Evolutionary conservation across 1,284 basidiomycete genomes (phyloP), one percentile per base, ranked within the genome.

Genomic region (Malassezia furfur): DNA sequence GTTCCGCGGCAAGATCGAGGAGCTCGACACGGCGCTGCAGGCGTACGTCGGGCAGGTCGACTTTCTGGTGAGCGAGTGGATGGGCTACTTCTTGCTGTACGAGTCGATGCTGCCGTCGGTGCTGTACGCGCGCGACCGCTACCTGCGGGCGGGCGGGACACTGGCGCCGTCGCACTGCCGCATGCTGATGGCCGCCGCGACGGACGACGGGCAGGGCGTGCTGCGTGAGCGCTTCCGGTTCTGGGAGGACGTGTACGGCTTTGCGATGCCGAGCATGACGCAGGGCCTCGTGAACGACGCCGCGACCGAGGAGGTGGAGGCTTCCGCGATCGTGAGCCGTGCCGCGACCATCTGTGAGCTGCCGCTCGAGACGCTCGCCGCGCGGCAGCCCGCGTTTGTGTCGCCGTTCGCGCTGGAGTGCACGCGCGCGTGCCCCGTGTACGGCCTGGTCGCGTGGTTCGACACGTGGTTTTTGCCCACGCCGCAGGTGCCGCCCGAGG

Each of bases 41-140:
- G 82, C 77, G 28, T 78, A 85, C 44, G 79, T 82, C 14, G 69
- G 66, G 3, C 80, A 87, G 48, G 91, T 96, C 34, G 91, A 96
- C 74, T 81, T 96, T 49, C 90, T 98, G 72, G 80, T 96, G 48
- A 91, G 87, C 30, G 93, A 98, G 76, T 98, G 93, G 93, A 96
- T 96, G 93, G 69, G 63, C 53, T 75, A 70, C 61, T 74, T 68
- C 39, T 62, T 75, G 22, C 80, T 94, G 21, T 96, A 96, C 76
- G 93, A 98, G 76, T 88, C 86, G 43, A 96, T 96, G 93, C 81
- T 96, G 22, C 91, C 96, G 74, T 94, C 90, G 0, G 93, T 96
- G 6, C 78, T 98, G 10, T 78, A 79, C 54, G 91, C 91, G 0
- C 81, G 91, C 22, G 88, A 94, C 72, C 81, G 84, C 15, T 96